A percentile compares a stretch with the other conserved stretches of the same genome.
Conservation (phyloP, 106 monocot genomes). For the Platanthera guangdongensis region DNA sequence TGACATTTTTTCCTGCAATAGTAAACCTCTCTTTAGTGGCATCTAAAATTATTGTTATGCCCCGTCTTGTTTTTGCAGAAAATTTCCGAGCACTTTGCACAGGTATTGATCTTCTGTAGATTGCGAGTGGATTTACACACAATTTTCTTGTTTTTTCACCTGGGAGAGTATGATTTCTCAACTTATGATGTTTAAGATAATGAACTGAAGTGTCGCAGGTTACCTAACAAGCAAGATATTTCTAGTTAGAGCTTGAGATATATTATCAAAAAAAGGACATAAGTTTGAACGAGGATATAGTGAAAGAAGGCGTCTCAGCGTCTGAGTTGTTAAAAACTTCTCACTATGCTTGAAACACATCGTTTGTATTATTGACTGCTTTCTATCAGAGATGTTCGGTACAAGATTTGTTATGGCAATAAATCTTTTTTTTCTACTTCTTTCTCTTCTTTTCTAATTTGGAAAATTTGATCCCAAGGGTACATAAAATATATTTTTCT, state of each 20-base stretch:
- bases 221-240: neutral
- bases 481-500: no score
- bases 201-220: neutral
- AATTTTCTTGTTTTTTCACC: no score
- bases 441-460: no score
- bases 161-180: no score
- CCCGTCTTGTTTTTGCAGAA: slow-evolving; percentile 35
- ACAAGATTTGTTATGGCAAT: no score
- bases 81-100: slow-evolving; percentile 98
- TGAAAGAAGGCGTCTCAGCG: neutral
- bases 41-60: neutral
- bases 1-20: neutral
- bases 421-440: no score
- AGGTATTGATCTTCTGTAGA: slow-evolving; percentile 36
- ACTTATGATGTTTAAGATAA: neutral
- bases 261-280: neutral
- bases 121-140: neutral
- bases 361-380: no score
- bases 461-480: no score
- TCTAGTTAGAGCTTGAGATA: neutral
- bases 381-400: no score
- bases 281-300: neutral
- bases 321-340: no score
- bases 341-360: no score
- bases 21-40: neutral